Percentiles rank a stretch among this genome's conserved stretches.
Conservation (phyloP, 2,329 filamentous ascomycete genomes). For the Apiospora phragmitis region DNA sequence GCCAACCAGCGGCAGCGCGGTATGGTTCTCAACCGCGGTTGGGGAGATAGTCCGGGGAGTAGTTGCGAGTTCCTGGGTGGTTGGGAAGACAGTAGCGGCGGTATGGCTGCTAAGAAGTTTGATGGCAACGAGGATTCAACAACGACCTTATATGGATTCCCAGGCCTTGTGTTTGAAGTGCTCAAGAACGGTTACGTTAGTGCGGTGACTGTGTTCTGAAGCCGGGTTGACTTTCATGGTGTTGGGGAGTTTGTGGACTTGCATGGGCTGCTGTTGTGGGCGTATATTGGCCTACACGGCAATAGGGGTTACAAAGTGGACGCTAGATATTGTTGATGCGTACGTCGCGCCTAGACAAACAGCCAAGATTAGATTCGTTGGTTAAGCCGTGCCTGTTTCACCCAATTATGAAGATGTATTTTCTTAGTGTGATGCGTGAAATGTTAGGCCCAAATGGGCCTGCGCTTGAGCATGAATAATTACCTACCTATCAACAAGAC, state of each 20-base stretch:
- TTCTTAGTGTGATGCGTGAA: not conserved
- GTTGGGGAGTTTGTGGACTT: conserved; percentile 3
- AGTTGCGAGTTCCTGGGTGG: conserved; percentile 83
- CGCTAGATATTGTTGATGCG: not conserved
- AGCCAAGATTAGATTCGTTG: not conserved
- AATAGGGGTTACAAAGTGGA: not conserved
- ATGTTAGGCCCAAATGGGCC: not conserved
- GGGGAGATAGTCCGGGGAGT: conserved; percentile 88
- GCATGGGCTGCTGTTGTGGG: not conserved
- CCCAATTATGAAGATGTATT: not conserved
- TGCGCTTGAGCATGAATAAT: not conserved
- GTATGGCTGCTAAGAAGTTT: conserved; percentile 49
- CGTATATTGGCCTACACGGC: not conserved
- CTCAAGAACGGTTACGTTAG: conserved; percentile 89
- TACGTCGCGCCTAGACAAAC: not conserved
- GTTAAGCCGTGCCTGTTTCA: not conserved
- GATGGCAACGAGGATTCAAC: conserved; percentile 59
- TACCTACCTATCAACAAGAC: too few species aligned
- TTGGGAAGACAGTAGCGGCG: conserved; percentile 73
- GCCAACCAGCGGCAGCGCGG: conserved; percentile 57
- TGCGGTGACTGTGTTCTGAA: conserved; percentile 81
- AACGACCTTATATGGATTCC: conserved; percentile 90
- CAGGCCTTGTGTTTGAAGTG: conserved; percentile 93
- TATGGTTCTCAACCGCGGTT: conserved; percentile 91
- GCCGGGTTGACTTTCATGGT: not conserved